Evolutionary conservation across 2,329 filamentous ascomycete species (phyloP), one percentile per base, ranked within the genome.

Genomic region (Cercospora citrullina): DNA sequence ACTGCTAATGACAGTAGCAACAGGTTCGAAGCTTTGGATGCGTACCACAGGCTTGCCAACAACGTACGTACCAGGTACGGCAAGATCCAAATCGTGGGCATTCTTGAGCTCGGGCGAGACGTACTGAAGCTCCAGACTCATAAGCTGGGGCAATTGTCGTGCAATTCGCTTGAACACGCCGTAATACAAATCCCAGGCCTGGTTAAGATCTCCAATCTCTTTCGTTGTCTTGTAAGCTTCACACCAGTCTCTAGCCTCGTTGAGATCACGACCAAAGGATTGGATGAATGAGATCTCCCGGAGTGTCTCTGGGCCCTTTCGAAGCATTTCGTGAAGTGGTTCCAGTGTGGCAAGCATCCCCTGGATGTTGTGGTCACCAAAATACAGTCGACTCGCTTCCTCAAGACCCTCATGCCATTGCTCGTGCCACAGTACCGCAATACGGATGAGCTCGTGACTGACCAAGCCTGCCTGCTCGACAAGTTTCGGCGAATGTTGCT

Each of bases 111-210:
- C 95, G 3, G 96, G 96, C 18, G 94, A 99, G 75, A 97, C 96
- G 79, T 99, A 99, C 71, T 96, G 93, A 74, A 99, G 84, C 80
- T 99, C 96, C 51, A 99, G 86, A 64, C 90, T 92, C 74, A 93
- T 96, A 72, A 99, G 87, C 75, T 98, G 95, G 3, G 93, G 94
- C 59, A 99, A 83, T 80, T 99, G 96, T 70, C 94, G 88, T 59
- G 91, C 91, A 77, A 99, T 98, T 77, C 96, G 92, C 69, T 94
- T 89, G 88, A 99, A 99, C 0, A 98, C 95, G 72, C 96, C 93
- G 80, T 99, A 99, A 81, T 99, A 99, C 14, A 99, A 87, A 80
- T 99, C 96, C 95, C 95, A 99, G 6, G 95, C 95, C 80, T 97
- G 93, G 77, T 98, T 99, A 57, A 99, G 87, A 78, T 99, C 96